Percentiles rank a stretch among this genome's conserved stretches.
These are phyloP conservation scores for Amanita molliuscula DNA, from an alignment of 768 basidiomycete species.

Conservation along the genomic window DNA sequence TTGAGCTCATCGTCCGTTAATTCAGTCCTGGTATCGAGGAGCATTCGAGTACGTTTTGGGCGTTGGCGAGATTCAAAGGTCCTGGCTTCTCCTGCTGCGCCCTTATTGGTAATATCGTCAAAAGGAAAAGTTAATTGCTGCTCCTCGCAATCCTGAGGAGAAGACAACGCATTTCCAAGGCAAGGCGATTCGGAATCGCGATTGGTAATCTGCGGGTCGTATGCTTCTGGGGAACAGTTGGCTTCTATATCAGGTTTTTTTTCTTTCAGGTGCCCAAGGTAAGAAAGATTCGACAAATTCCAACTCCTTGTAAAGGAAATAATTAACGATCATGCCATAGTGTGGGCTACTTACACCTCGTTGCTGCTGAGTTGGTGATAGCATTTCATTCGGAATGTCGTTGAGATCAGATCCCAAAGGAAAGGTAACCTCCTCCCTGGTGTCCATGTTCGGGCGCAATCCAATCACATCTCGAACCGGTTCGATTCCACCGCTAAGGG, in stretches of 20 bases:
- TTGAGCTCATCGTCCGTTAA: slow-evolving; percentile 77
- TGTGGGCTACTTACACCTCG: neutral
- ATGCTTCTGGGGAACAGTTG: neutral
- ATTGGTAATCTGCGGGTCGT: neutral
- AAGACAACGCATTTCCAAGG: neutral
- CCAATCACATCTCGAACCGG: neutral
- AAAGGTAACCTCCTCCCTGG: neutral
- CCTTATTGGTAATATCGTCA: slow-evolving; percentile 3
- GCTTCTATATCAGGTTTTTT: neutral
- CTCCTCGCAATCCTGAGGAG: neutral
- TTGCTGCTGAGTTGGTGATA: neutral
- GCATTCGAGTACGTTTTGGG: slow-evolving; percentile 40
- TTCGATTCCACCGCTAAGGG: neutral
- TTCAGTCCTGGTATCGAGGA: slow-evolving; percentile 68
- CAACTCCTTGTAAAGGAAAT: neutral
- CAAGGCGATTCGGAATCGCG: neutral
- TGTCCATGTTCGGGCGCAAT: neutral
- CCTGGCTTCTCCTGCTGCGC: slow-evolving; percentile 13
- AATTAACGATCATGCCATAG: neutral
- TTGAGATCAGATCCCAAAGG: neutral
- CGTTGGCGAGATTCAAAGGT: neutral
- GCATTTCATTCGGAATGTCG: neutral
- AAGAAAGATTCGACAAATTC: too few relatives aligned
- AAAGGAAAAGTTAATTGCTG: slow-evolving; percentile 9
- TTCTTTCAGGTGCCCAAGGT: neutral